Evolutionary conservation across 2,329 filamentous ascomycete species (phyloP), one percentile per base, ranked within the genome.

Genomic region (Penicillium sp.): DNA sequence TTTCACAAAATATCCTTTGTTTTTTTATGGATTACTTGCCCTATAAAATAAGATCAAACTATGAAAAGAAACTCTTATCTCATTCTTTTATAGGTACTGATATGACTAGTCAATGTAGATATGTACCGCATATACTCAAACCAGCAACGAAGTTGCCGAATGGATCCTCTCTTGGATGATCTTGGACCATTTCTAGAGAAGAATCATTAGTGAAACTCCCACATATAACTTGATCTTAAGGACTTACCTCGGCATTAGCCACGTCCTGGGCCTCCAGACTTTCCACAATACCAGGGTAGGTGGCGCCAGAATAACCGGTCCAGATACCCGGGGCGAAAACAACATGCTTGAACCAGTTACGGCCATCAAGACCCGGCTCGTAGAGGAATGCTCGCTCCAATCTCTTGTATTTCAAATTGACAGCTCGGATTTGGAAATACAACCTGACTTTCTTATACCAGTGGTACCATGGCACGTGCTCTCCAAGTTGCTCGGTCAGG

Each of bases 341-440:
- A 2, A 96, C 89, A 68, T 97, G 93, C 78, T 97, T 97, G 79
- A 93, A 98, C 92, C 92, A 97, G 24, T 80, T 79, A 58, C 93
- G 80, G 1, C 86, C 86, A 71, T 96, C 93, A 21, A 98, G 76
- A 0, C 93, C 93, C 3, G 83, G 80, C 5, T 85, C 76, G 67
- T 91, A 89, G 60, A 97, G 67, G 74, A 97, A 96, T 50, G 87
- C 81, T 16, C 92, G 82, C 73, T 98, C 93, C 0, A 98, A 77
- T 9, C 81, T 79, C 81, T 96, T 96, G 80, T 96, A 96, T 71
- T 90, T 89, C 31, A 80, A 81, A 73, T 98, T 98, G 45, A 88
- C 83, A 11, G 75, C 79, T 27, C 85, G 82, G 52, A 96, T 84
- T 19, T 84, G 78, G 55, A 83, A 80, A 58, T 83, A 84, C 1